Evolutionary conservation across 176 grass and related monocot genomes (phyloP).

Genomic region (Hyparrhenia diplandra): DNA sequence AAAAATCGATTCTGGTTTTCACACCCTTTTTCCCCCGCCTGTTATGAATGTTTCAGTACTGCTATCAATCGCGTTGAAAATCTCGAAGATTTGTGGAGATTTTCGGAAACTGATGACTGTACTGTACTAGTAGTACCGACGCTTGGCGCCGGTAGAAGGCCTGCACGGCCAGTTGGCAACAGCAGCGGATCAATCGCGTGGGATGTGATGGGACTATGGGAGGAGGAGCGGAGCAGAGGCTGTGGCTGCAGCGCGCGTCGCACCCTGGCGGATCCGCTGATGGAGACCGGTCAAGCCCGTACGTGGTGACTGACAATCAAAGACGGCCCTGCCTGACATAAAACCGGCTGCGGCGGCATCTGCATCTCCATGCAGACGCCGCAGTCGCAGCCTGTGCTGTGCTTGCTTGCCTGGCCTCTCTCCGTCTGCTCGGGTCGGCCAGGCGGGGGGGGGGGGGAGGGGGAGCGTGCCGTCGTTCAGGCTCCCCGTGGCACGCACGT

Average conservation of each 20-base stretch:
- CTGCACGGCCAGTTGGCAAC: too few species aligned
- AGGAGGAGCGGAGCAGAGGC: not conserved
- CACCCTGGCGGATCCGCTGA: not conserved
- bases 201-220: not conserved
- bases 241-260: not conserved
- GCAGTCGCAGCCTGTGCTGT: too few species aligned
- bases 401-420: not conserved
- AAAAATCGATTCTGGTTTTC: too few species aligned
- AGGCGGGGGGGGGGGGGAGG: too few species aligned
- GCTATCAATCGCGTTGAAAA: not conserved
- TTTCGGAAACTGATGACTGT: not conserved
- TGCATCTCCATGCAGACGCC: not conserved
- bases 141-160: not conserved
- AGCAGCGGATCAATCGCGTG: too few species aligned
- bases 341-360: not conserved
- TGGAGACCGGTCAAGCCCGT: constrained; percentile 41
- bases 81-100: not conserved
- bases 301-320: constrained; percentile 14
- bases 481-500: not conserved
- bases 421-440: not conserved
- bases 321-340: not conserved
- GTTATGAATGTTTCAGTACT: too few species aligned
- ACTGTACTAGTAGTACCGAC: too few species aligned
- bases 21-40: too few species aligned
- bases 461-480: too few species aligned